These are phyloP conservation scores for Podospora bellae-mahoneyi DNA, from an alignment of 495 filamentous ascomycete species.

Conservation along the genomic window DNA sequence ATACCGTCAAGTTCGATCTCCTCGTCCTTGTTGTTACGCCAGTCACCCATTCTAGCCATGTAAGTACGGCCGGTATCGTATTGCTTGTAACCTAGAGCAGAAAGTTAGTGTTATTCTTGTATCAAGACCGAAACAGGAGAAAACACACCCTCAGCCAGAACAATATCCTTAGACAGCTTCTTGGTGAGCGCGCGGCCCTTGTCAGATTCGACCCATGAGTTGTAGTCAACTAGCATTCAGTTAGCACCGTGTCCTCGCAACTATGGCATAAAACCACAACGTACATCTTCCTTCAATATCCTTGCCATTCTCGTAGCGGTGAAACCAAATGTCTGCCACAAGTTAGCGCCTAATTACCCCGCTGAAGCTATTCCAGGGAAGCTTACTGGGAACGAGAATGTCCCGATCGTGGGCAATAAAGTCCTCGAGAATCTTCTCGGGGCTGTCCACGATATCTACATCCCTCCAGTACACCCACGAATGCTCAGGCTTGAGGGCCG, in stretches of 20 bases:
- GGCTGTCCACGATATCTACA: constrained; percentile 91
- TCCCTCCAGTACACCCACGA: constrained; percentile 99
- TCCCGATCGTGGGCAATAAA: constrained; percentile 92
- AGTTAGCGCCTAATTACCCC: constrained; percentile 29
- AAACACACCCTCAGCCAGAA: constrained; percentile 76
- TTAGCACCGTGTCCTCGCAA: constrained; percentile 19
- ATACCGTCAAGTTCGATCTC: constrained; percentile 92
- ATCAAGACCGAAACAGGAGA: not conserved
- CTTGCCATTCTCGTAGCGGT: constrained; percentile 73
- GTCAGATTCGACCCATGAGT: constrained; percentile 95
- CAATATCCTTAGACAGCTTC: constrained; percentile 68
- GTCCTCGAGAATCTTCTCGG: constrained; percentile 83
- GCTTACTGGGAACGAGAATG: constrained; percentile 87
- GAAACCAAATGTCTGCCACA: constrained; percentile 89
- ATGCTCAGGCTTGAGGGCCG: constrained; percentile 85
- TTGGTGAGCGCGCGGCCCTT: constrained; percentile 70
- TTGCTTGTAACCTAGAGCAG: constrained; percentile 73
- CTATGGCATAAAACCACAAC: constrained; percentile 33
- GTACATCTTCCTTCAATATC: constrained; percentile 95
- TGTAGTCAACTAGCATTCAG: constrained; percentile 76
- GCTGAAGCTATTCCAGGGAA: not conserved
- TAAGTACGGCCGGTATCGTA: constrained; percentile 85
- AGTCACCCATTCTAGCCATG: constrained; percentile 84
- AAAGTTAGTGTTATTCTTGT: constrained; percentile 11
- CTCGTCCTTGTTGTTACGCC: constrained; percentile 83